Evolutionary conservation across 139 green algal species (phyloP), one percentile per base, ranked within the genome.

Genomic region (Axilococcus clingmanii): DNA sequence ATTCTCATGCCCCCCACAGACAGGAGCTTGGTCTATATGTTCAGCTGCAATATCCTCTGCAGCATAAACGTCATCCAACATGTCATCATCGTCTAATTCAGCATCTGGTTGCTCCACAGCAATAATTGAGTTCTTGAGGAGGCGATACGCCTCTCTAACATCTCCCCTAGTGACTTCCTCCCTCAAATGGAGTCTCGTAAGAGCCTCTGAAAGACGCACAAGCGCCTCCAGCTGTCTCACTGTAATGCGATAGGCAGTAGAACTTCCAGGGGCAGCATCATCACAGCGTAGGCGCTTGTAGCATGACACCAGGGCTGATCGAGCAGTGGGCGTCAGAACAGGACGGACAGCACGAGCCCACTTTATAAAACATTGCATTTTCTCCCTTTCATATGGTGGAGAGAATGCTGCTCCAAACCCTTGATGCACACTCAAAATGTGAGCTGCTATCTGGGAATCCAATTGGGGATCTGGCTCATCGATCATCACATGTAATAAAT

Each of bases 311-410:
- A 97, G 68, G 51, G 70, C 56, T 5, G 47, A 30, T 36, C 72
- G 67, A 7, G 87, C 84, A 68, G 85, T 42, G 27, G 53, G 7
- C 2, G 68, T 81, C 15, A 94, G 22, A 55, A 66, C 41, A 17
- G 90, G 90, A 58, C 83, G 86, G 58, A 95, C 85, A 32, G 78
- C 67, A 14, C 92, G 78, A 19, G 85, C 87, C 48, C 89, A 97
- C 42, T 80, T 81, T 57, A 99, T 92, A 80, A 96, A 99, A 31
- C 79, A 68, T 80, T 97, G 90, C 66, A 98, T 74, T 58, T 86
- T 60, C 24, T 81, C 66, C 52, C 77, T 94, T 31, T 68, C 81
- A 77, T 93, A 98, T 4, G 78, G 76, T 40, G 62, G 55, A 59
- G 54, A 60, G 34, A 71, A 37, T 7, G 55, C 62, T 37, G 59